Evolutionary conservation across 2,329 filamentous ascomycete species (phyloP).

Genomic region (Phyllosticta citribraziliensis): DNA sequence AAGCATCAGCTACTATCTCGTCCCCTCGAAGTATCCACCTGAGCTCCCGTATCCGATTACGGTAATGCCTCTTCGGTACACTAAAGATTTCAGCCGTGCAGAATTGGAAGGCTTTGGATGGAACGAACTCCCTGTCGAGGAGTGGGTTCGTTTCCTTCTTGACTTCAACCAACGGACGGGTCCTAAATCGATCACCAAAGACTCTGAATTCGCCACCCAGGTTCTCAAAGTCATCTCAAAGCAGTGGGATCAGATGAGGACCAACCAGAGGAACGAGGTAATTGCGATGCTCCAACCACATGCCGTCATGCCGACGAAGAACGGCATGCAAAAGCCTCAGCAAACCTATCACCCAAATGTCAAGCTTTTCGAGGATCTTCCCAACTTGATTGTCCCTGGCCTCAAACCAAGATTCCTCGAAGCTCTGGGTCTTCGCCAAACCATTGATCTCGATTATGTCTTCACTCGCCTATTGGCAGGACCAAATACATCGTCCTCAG

Average conservation of each 20-base stretch:
- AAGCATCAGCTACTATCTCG: conserved; percentile 72
- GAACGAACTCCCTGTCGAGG: conserved; percentile 71
- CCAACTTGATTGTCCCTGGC: conserved; percentile 61
- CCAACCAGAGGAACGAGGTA: conserved; percentile 55
- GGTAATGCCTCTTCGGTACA: conserved; percentile 68
- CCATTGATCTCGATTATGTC: conserved; percentile 86
- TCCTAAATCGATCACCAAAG: conserved; percentile 58
- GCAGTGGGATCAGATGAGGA: conserved; percentile 73
- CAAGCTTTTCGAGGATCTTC: conserved; percentile 87
- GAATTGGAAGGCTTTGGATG: conserved; percentile 78
- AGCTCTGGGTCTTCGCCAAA: conserved; percentile 84
- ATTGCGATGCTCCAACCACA: conserved; percentile 54
- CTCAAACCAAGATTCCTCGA: conserved; percentile 86
- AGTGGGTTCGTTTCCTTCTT: conserved; percentile 60
- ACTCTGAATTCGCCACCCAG: conserved; percentile 62
- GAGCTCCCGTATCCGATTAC: conserved; percentile 6
- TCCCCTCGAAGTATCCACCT: conserved; percentile 59
- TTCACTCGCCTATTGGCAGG: conserved; percentile 59
- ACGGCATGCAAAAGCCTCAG: conserved; percentile 74
- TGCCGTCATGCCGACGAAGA: conserved; percentile 78
- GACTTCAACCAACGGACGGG: conserved; percentile 7
- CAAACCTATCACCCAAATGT: conserved; percentile 93
- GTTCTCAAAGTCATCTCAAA: conserved; percentile 76
- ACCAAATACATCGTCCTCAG: neutral
- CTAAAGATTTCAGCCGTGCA: conserved; percentile 53